These are phyloP conservation scores for Citrus hindsii DNA, from an alignment of 345 rosid genomes.

Conservation along the genomic window DNA sequence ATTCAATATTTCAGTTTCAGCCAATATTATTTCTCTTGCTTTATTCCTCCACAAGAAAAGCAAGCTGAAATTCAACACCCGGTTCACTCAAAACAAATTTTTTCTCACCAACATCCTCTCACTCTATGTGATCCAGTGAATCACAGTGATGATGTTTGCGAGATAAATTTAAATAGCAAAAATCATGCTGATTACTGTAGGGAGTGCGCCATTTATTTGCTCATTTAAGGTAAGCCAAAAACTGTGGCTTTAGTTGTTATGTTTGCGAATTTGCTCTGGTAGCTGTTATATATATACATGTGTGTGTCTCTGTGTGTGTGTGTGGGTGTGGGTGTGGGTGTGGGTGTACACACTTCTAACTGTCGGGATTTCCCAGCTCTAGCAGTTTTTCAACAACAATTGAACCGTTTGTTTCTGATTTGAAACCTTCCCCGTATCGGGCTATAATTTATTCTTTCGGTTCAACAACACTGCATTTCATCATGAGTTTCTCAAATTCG, in stretches of 20 bases:
- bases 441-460: too few species aligned
- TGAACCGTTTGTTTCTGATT: not conserved
- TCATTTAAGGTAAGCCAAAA: too few species aligned
- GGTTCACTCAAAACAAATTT: not conserved
- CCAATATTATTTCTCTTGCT: not conserved
- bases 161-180: too few species aligned
- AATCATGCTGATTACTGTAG: too few species aligned
- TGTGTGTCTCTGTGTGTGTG: too few species aligned
- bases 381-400: not conserved
- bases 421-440: too few species aligned
- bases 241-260: too few species aligned
- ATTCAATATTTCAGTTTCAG: not conserved
- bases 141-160: too few species aligned
- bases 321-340: too few species aligned
- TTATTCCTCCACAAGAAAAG: not conserved
- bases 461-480: too few species aligned
- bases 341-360: not conserved
- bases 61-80: not conserved
- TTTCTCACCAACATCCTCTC: not conserved
- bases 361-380: not conserved
- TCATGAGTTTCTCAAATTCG: too few species aligned
- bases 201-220: too few species aligned
- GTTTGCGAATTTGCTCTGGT: not conserved
- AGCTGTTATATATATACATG: not conserved
- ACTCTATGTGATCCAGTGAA: not conserved